Base-by-base conservation (phyloP, 768 basidiomycete genomes). In the Rhizopogon rudus region DNA sequence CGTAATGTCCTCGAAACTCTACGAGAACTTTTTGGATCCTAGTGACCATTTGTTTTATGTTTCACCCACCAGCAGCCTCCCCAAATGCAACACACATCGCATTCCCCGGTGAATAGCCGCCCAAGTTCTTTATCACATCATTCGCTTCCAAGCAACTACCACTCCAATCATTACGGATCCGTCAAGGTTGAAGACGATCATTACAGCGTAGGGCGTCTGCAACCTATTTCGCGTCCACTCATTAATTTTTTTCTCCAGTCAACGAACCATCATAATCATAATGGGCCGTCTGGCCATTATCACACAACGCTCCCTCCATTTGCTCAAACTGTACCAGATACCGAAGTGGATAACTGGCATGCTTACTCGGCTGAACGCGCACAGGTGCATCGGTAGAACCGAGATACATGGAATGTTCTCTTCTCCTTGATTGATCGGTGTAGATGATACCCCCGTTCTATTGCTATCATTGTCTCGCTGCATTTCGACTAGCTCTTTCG, bases 111-210 rank as follows among this genome's bases (percentile, higher is more conserved):
- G 13, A 76, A 77, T 44, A 81, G 81, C 43, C 78, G 79, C 22
- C 72, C 78, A 0, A 65, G 74, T 17, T 69, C 71, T 10, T 55
- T 78, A 40, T 67, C 77, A 0, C 71, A 70, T 56, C 73, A 77
- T 52, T 59, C 64, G 0, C 65, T 80, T 29, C 59, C 77, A 22
- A 73, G 62, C 42, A 77, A 71, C 57, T 74, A 79, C 28, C 76
- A 79, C 44, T 70, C 76, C 3, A 68, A 69, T 51, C 79, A 81
- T 57, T 81, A 84, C 59, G 72, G 67, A 6, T 64, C 76, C 14
- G 84, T 87, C 54, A 88, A 88, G 59, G 79, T 87, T 37, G 86
- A 88, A 65, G 86, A 88, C 51, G 85, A 87, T 37, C 69, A 78
- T 62, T 81, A 82, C 51, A 72, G 69, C 60, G 84, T 83, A 66